phyloP scores from a whole-genome alignment of 2,329 filamentous ascomycete genomes.

The Fusarium abutilonis region DNA sequence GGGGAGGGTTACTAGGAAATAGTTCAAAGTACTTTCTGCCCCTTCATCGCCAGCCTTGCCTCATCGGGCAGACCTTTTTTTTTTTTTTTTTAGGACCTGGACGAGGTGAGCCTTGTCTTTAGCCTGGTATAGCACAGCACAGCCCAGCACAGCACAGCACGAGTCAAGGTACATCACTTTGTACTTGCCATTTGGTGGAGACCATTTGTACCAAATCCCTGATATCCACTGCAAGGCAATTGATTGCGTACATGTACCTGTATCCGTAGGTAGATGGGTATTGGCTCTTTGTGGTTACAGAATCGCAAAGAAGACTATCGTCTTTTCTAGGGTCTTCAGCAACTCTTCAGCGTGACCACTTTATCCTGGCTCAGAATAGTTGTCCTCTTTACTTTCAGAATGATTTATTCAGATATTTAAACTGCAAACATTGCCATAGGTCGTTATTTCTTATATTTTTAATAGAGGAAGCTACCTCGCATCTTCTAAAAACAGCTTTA shows the following conservation, averaged over 20 bases:
- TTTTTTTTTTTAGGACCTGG: not conserved
- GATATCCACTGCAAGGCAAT: constrained; percentile 27
- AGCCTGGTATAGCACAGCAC: not conserved
- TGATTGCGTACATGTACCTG: constrained; percentile 15
- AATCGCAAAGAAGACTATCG: constrained; percentile 40
- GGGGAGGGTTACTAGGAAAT: not conserved
- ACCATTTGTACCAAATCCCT: constrained; percentile 19
- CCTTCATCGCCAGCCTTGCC: constrained; percentile 18
- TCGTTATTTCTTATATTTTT: not conserved
- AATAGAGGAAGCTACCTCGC: constrained; percentile 3
- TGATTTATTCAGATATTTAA: constrained; percentile 14
- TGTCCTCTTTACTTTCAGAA: not conserved
- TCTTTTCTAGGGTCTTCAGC: constrained; percentile 33
- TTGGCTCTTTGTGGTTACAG: constrained; percentile 18
- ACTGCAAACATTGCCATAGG: not conserved
- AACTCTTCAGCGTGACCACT: constrained; percentile 25
- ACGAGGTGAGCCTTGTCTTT: not conserved
- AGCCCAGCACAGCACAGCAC: not conserved
- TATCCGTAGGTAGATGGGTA: constrained; percentile 9
- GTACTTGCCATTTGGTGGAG: constrained; percentile 21
- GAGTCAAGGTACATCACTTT: constrained; percentile 11
- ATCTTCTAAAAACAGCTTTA: constrained; percentile 31
- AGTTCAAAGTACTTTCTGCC: constrained; percentile 12
- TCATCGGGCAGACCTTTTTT: constrained; percentile 9
- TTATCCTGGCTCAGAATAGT: constrained; percentile 1